Evolutionary conservation across 768 basidiomycete genomes (phyloP), one percentile per base, ranked within the genome.

Genomic region (Russula olivacea): DNA sequence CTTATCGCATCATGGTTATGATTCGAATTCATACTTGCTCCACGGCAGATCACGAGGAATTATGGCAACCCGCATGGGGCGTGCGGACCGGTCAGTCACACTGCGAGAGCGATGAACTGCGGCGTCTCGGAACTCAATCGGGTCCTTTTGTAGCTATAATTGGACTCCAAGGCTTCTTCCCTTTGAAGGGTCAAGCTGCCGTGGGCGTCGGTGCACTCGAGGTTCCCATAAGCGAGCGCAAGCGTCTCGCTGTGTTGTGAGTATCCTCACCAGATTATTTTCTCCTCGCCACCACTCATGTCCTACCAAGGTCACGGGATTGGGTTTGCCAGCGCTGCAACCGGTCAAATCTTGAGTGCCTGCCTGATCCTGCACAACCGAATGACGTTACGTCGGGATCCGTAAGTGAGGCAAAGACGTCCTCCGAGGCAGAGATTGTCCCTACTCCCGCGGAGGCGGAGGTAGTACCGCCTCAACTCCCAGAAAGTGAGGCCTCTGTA

Each of bases 1-100:
- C 61, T 64, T 12, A 36, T 68, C 66, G 62, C 28, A 30, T 32
- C 25, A 14, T 43, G 15, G 36, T 19, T 34, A 9, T 43, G 15
- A 53, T 19, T 30, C 61, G 55, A 53, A 47, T 58, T 30, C 69
- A 47, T 36, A 72, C 69, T 34, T 56, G 5, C 15, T 60, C 30
- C 25, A 28, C n/a, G 62, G 47, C 69, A 92, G 89, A 96, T 78
- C 94, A 98, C 68, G 92, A 94, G 74, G 96, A 98, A 68, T 80
- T 91, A 36, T 98, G 96, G 96, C 94, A 98, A 74, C 96, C 96
- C 41, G 93, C 93, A 28, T 98, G 96, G 96, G 96, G 96, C 59
- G 91, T 98, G 21, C 83, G 96, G 66, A 98, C 95, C 60, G 94
- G 90, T 89, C 62, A 65, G 80, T 70, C 6, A 48, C 14, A 23